Conservation (phyloP, 2,329 filamentous ascomycete genomes). For the Pseudodiploospora longispora region DNA sequence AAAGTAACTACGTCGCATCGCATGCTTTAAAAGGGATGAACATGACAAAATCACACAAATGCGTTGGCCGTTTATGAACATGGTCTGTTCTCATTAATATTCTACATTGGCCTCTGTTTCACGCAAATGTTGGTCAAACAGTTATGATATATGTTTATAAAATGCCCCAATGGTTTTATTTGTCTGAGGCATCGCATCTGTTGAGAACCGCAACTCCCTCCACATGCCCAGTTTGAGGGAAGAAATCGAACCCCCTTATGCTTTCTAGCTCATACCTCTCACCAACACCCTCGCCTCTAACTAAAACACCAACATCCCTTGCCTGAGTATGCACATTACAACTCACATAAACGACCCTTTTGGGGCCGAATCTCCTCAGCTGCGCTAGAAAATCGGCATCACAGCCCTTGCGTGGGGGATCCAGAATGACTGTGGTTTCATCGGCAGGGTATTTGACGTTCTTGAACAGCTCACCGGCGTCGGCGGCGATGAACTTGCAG, state of each 20-base stretch:
- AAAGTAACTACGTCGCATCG: too few relatives aligned
- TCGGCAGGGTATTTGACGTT: conserved; percentile 64
- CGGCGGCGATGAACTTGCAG: conserved; percentile 81
- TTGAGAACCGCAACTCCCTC: conserved; percentile 61
- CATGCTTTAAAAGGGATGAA: too few relatives aligned
- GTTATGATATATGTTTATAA: too few relatives aligned
- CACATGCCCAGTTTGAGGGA: conserved; percentile 74
- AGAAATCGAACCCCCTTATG: conserved; percentile 90
- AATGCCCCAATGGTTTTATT: too few relatives aligned
- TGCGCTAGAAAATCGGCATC: conserved; percentile 78
- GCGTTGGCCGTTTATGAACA: too few relatives aligned
- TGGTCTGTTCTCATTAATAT: too few relatives aligned
- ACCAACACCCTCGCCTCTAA: conserved; percentile 52
- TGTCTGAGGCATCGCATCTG: conserved; percentile 34
- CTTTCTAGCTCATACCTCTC: conserved; percentile 79
- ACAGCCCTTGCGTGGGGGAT: conserved; percentile 94
- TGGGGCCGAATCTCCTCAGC: conserved; percentile 68
- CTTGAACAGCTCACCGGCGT: conserved; percentile 76
- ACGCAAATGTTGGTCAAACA: too few relatives aligned
- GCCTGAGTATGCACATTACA: conserved; percentile 99
- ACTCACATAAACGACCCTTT: conserved; percentile 83
- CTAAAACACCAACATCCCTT: conserved; percentile 79
- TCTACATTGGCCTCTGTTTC: too few relatives aligned
- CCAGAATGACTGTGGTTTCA: conserved; percentile 88
- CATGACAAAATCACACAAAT: too few relatives aligned